These are phyloP conservation scores for Apiosordaria backusii DNA, from an alignment of 495 filamentous ascomycete species.

Conservation along the genomic window DNA sequence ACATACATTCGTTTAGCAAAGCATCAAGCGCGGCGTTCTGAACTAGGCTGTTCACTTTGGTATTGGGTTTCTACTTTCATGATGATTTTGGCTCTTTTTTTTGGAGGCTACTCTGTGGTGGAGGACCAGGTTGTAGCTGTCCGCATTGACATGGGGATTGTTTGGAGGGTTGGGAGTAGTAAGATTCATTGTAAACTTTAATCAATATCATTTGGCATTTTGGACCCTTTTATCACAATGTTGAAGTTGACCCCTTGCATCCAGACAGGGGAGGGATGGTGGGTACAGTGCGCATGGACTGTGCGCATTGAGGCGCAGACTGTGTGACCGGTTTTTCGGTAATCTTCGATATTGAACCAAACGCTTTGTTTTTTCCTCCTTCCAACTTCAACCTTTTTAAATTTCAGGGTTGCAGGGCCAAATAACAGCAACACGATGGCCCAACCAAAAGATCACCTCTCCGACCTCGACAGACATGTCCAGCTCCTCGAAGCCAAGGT, in stretches of 20 bases:
- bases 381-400: not conserved
- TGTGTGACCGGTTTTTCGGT: no score
- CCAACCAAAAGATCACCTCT: constrained; percentile 43
- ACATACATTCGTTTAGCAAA: constrained; percentile 17
- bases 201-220: constrained; percentile 14
- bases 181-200: constrained; percentile 12
- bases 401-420: no score
- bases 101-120: not conserved
- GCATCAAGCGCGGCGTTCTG: constrained; percentile 29
- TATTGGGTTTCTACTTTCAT: constrained; percentile 13
- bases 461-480: constrained; percentile 69
- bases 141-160: not conserved
- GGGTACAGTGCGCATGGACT: no score
- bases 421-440: constrained; percentile 26
- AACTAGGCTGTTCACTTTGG: constrained; percentile 9
- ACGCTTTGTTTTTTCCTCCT: constrained; percentile 1
- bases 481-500: constrained; percentile 72
- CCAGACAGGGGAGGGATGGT: no score
- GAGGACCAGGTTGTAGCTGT: no score
- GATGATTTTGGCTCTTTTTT: constrained; percentile 6
- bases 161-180: not conserved
- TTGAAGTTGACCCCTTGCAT: no score
- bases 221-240: no score
- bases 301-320: no score
- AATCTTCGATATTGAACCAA: no score